Evolutionary conservation across 257 asterid species (phyloP).

Genomic region (Forsythia suspensa): DNA sequence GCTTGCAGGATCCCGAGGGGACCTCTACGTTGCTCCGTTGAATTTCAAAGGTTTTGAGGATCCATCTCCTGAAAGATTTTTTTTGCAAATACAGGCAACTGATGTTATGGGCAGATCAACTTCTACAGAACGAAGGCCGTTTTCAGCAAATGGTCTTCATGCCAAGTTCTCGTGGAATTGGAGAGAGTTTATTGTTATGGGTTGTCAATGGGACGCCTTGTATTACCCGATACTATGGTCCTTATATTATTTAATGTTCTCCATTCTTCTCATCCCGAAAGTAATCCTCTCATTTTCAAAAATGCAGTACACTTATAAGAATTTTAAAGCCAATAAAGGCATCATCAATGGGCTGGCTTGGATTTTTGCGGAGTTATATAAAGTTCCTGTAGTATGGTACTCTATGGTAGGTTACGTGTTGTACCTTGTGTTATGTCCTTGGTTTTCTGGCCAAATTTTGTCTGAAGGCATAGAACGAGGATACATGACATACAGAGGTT

Average conservation of each 20-base stretch:
- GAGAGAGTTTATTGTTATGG: conserved; percentile 90
- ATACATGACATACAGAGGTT: conserved; percentile 88
- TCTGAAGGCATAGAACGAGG: conserved; percentile 50
- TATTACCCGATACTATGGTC: conserved; percentile 68
- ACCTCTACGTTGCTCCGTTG: conserved; percentile 77
- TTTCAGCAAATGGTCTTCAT: conserved; percentile 63
- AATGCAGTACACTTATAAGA: conserved; percentile 49
- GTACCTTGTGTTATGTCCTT: conserved; percentile 81
- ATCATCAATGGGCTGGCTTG: conserved; percentile 44
- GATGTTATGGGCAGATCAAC: conserved; percentile 59
- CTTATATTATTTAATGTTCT: conserved; percentile 44
- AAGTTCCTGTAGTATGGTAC: conserved; percentile 50
- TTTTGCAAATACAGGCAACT: conserved; percentile 72
- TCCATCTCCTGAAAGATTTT: conserved; percentile 70
- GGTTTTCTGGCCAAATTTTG: conserved; percentile 74
- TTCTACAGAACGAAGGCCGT: conserved; percentile 73
- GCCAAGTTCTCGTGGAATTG: conserved; percentile 66
- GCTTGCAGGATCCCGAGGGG: conserved; percentile 52
- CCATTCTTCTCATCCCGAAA: conserved; percentile 61
- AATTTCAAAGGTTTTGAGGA: conserved; percentile 77
- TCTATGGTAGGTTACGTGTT: conserved; percentile 56
- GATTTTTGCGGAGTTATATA: conserved; percentile 54
- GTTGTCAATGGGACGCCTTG: conserved; percentile 86
- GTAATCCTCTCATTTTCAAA: conserved; percentile 38
- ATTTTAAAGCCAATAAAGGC: conserved; percentile 48